These are phyloP conservation scores for Graphilbum ipis-grandicollis DNA, from an alignment of 2,329 filamentous ascomycete genomes.

Conservation along the genomic window DNA sequence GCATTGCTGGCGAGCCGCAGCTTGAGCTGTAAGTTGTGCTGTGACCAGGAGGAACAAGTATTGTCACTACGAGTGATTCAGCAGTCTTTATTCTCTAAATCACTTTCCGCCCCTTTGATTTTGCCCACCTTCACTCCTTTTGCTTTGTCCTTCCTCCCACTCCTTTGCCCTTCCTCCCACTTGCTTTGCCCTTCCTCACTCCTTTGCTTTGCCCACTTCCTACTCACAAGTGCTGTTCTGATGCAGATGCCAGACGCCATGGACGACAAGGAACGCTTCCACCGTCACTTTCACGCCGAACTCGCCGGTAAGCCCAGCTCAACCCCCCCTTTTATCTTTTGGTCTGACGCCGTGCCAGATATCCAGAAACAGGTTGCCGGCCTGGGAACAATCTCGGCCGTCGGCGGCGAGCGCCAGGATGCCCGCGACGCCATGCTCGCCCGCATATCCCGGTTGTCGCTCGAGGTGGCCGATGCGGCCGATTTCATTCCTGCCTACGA, in stretches of 20 bases:
- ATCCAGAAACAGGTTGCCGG: constrained; percentile 60
- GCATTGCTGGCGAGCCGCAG: no score
- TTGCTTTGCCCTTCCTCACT: no score
- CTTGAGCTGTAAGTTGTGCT: no score
- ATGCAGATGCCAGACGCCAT: background rate
- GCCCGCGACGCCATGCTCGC: constrained; percentile 67
- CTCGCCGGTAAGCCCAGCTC: background rate
- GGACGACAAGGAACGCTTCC: background rate
- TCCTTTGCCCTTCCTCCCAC: no score
- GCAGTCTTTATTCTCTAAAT: no score
- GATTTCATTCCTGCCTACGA: constrained; percentile 78
- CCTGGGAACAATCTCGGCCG: constrained; percentile 41
- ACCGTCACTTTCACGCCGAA: background rate
- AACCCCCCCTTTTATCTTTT: background rate
- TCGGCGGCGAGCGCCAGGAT: constrained; percentile 61
- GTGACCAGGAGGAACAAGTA: no score
- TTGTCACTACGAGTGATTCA: no score
- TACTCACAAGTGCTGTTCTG: background rate
- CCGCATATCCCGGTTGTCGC: constrained; percentile 63
- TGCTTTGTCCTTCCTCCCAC: no score
- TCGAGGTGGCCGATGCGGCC: constrained; percentile 69
- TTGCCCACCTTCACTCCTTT: no score
- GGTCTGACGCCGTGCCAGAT: constrained; percentile 28
- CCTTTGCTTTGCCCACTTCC: no score
- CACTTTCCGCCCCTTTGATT: no score